phyloP scores from a whole-genome alignment of 306 rosid genomes.

The Gleditsia sinensis region DNA sequence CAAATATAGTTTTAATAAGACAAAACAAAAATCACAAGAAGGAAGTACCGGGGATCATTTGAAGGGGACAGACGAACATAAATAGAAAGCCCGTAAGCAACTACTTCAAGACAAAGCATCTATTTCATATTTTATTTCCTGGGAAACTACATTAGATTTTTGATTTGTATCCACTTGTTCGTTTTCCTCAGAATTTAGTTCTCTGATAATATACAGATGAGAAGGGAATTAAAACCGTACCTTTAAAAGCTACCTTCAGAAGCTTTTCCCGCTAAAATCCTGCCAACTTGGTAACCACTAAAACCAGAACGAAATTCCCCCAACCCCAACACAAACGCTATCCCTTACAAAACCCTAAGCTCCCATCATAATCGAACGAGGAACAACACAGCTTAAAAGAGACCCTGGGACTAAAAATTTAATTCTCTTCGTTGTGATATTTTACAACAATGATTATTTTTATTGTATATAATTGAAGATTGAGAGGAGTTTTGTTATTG shows the following conservation, averaged over 20 bases:
- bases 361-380: conserved; percentile 21
- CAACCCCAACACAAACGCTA: conserved; percentile 24
- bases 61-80: not conserved
- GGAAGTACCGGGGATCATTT: conserved; percentile 25
- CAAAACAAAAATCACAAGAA: conserved; percentile 15
- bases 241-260: conserved; percentile 43
- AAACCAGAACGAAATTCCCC: conserved; percentile 34
- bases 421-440: not conserved
- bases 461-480: not conserved
- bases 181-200: conserved; percentile 44
- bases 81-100: conserved; percentile 35
- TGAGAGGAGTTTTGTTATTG: not conserved
- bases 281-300: conserved; percentile 26
- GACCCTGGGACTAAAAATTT: not conserved
- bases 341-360: conserved; percentile 39
- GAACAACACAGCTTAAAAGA: conserved; percentile 42
- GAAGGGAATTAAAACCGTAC: conserved; percentile 21
- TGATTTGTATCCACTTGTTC: conserved; percentile 23
- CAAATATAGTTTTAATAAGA: conserved; percentile 20
- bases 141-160: not conserved
- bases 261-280: conserved; percentile 49
- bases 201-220: not conserved
- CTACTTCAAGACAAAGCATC: conserved; percentile 10
- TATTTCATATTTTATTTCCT: conserved; percentile 28
- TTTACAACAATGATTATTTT: not conserved